Conservation (phyloP, 73 alveolate genomes). For the Paramecium sonneborni region DNA sequence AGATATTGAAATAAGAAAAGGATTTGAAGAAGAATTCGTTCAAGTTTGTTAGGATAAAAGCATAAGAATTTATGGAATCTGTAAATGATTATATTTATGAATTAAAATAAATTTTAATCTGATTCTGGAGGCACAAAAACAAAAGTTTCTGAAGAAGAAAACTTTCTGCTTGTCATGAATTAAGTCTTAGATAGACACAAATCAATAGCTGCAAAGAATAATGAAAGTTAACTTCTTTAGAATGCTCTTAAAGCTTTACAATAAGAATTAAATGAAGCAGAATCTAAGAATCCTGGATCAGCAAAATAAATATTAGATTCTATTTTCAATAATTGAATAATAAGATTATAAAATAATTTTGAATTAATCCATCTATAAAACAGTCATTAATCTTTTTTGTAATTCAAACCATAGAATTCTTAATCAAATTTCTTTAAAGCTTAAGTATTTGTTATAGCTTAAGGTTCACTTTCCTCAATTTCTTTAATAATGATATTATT, state of each 20-base stretch:
- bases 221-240: not conserved
- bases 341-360: not conserved
- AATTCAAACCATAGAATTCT: slow-evolving; percentile 17
- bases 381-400: not conserved
- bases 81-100: slow-evolving; percentile 18
- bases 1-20: no score
- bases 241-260: not conserved
- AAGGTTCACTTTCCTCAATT: not conserved
- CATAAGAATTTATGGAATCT: not conserved
- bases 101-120: not conserved
- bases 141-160: not conserved
- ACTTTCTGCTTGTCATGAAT: not conserved
- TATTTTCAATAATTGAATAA: not conserved
- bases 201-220: not conserved
- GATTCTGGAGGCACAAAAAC: not conserved
- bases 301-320: not conserved
- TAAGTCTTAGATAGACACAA: not conserved
- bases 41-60: not conserved
- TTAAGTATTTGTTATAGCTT: not conserved
- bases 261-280: slow-evolving; percentile 31
- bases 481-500: not conserved
- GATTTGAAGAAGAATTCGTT: no score
- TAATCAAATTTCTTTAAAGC: slow-evolving; percentile 10
- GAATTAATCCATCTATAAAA: no score
- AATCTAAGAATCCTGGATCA: not conserved